These are phyloP conservation scores for Aureococcus anophagefferens DNA, from an alignment of 108 stramenopile species.

Conservation along the genomic window DNA sequence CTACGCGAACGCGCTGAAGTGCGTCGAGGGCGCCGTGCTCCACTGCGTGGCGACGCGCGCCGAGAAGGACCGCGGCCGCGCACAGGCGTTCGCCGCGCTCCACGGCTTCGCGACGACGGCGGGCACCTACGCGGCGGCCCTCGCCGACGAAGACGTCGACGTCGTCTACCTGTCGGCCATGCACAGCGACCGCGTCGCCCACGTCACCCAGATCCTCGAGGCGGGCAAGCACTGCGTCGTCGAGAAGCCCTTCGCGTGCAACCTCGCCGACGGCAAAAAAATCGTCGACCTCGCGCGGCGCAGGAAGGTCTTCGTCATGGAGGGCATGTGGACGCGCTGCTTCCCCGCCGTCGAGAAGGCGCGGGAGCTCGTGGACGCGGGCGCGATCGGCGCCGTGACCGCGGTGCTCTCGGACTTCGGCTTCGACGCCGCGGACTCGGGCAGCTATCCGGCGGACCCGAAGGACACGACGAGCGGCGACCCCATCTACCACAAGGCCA, in stretches of 20 bases:
- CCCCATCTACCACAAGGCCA: background rate
- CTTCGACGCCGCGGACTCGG: slow-evolving; percentile 3
- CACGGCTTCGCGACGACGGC: background rate
- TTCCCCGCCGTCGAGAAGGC: slow-evolving; percentile 37
- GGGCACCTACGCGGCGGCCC: slow-evolving; percentile 20
- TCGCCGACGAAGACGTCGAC: slow-evolving; percentile 26
- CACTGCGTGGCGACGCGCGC: background rate
- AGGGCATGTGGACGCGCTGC: slow-evolving; percentile 40
- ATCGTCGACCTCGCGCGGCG: slow-evolving; percentile 3
- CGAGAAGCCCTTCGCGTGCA: slow-evolving; percentile 37
- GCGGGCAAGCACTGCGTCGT: slow-evolving; percentile 37
- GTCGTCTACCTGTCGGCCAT: slow-evolving; percentile 32
- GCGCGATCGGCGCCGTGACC: slow-evolving; percentile 41
- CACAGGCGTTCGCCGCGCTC: background rate
- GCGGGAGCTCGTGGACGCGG: slow-evolving; percentile 12
- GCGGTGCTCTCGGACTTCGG: slow-evolving; percentile 46
- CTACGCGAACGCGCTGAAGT: background rate
- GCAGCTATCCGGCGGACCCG: background rate
- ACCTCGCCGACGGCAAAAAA: slow-evolving; percentile 10
- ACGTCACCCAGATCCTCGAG: slow-evolving; percentile 18
- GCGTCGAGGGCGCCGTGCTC: background rate
- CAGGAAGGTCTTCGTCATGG: slow-evolving; percentile 25
- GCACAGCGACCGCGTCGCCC: slow-evolving; percentile 23
- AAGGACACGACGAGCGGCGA: background rate
- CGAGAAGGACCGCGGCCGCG: background rate